Percentiles rank a stretch among this genome's conserved stretches.
These are phyloP conservation scores for Themeda triandra DNA, from an alignment of 176 grass and related monocot species.

Conservation along the genomic window DNA sequence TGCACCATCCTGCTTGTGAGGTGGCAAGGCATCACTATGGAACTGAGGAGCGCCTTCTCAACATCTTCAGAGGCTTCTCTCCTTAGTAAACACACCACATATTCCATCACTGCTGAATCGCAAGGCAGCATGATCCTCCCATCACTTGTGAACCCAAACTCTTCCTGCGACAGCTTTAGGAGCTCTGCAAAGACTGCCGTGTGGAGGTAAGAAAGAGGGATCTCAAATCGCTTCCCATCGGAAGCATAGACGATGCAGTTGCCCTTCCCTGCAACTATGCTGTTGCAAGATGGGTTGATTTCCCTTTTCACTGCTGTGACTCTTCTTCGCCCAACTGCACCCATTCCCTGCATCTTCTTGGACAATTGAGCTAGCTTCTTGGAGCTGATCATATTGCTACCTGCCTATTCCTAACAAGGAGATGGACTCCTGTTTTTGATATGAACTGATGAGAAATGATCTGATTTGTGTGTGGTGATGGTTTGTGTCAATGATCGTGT, in stretches of 20 bases:
- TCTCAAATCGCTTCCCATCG: slow-evolving; percentile 53
- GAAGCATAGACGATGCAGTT: slow-evolving; percentile 45
- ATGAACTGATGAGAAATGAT: slow-evolving; percentile 13
- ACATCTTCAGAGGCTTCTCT: slow-evolving; percentile 58
- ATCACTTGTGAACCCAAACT: slow-evolving; percentile 48
- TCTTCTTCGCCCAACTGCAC: slow-evolving; percentile 48
- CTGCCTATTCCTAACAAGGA: slow-evolving; percentile 12
- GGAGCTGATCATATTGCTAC: slow-evolving; percentile 38
- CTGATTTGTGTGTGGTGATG: slow-evolving; percentile 27
- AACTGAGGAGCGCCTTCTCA: slow-evolving; percentile 54
- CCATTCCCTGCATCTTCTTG: slow-evolving; percentile 70
- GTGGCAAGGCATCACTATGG: slow-evolving; percentile 45
- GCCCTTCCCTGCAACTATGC: slow-evolving; percentile 48
- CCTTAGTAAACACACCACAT: slow-evolving; percentile 49
- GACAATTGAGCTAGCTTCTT: slow-evolving; percentile 63
- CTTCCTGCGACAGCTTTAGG: slow-evolving; percentile 52
- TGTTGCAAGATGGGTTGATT: slow-evolving; percentile 27
- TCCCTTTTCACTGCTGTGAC: slow-evolving; percentile 29
- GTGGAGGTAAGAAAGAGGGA: slow-evolving; percentile 42
- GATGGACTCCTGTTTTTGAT: neutral
- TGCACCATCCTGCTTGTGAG: slow-evolving; percentile 26
- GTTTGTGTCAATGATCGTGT: slow-evolving; percentile 7
- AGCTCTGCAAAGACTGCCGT: slow-evolving; percentile 53
- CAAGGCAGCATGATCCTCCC: slow-evolving; percentile 62
- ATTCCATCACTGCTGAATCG: slow-evolving; percentile 57